These are phyloP conservation scores for Saccharomyces hybrid DNA, from an alignment of 1,139 yeast species.

Conservation along the genomic window DNA sequence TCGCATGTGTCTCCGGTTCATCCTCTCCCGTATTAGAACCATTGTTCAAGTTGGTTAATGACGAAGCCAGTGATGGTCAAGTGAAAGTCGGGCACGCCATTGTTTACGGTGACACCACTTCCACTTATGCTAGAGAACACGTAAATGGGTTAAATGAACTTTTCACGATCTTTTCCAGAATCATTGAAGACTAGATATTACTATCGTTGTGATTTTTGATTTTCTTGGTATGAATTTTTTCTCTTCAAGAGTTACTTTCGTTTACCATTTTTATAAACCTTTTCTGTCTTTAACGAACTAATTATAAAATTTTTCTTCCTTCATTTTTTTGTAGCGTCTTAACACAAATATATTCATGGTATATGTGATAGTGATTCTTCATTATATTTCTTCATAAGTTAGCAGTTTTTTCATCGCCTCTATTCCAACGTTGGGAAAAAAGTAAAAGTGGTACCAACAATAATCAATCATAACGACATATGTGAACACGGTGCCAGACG, in stretches of 20 bases:
- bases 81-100: constrained; percentile 49
- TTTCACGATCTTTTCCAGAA: constrained; percentile 39
- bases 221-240: not conserved
- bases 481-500: too few species aligned
- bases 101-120: constrained; percentile 49
- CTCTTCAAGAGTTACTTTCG: not conserved
- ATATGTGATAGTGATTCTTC: too few species aligned
- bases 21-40: constrained; percentile 65
- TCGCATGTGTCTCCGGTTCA: constrained; percentile 56
- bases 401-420: too few species aligned
- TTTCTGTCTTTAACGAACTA: not conserved
- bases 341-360: not conserved
- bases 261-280: not conserved
- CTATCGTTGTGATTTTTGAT: not conserved
- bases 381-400: too few species aligned
- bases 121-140: constrained; percentile 59
- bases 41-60: constrained; percentile 53
- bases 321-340: not conserved
- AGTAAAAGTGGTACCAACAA: too few species aligned
- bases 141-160: constrained; percentile 76
- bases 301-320: not conserved
- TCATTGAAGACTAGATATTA: not conserved
- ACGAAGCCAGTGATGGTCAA: constrained; percentile 33
- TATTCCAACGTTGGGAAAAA: too few species aligned
- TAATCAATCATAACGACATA: too few species aligned